Conservation (phyloP, 768 basidiomycete genomes). For the Clathrus columnatus region DNA sequence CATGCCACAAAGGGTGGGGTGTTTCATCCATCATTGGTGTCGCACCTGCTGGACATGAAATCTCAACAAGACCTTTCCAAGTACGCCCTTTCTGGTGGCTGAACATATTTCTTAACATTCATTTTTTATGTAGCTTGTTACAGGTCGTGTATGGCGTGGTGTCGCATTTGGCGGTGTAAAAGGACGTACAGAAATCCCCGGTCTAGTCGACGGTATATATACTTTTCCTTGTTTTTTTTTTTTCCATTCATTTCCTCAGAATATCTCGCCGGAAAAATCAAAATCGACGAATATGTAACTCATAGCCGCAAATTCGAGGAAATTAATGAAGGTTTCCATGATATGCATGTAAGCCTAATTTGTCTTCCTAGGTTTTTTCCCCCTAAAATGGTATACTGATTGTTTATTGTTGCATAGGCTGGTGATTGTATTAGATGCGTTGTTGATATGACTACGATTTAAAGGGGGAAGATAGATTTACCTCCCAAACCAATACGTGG, state of each 20-base stretch:
- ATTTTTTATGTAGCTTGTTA: slow-evolving; percentile 47
- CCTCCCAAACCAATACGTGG: not conserved
- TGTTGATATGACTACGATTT: slow-evolving; percentile 64
- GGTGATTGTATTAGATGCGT: slow-evolving; percentile 94
- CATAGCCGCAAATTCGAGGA: slow-evolving; percentile 67
- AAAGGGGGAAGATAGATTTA: not conserved
- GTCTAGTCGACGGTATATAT: slow-evolving; percentile 72
- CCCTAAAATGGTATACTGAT: not conserved
- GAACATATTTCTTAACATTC: slow-evolving; percentile 18
- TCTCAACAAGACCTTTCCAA: slow-evolving; percentile 76
- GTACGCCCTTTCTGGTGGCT: slow-evolving; percentile 13
- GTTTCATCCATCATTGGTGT: slow-evolving; percentile 94
- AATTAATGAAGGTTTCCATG: slow-evolving; percentile 83
- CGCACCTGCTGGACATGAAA: slow-evolving; percentile 94
- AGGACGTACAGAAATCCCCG: slow-evolving; percentile 91
- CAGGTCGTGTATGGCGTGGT: slow-evolving; percentile 91
- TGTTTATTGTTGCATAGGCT: slow-evolving; percentile 29
- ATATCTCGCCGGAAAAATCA: slow-evolving; percentile 72
- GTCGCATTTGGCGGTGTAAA: slow-evolving; percentile 97
- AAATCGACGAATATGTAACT: slow-evolving; percentile 94
- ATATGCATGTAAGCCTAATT: slow-evolving; percentile 80
- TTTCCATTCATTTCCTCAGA: slow-evolving; percentile 33
- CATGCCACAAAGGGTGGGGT: slow-evolving; percentile 99
- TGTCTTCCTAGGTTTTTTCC: not conserved
- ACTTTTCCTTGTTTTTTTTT: not conserved